Conservation (phyloP, 2,329 filamentous ascomycete genomes). For the Hypoxylon sp. region DNA sequence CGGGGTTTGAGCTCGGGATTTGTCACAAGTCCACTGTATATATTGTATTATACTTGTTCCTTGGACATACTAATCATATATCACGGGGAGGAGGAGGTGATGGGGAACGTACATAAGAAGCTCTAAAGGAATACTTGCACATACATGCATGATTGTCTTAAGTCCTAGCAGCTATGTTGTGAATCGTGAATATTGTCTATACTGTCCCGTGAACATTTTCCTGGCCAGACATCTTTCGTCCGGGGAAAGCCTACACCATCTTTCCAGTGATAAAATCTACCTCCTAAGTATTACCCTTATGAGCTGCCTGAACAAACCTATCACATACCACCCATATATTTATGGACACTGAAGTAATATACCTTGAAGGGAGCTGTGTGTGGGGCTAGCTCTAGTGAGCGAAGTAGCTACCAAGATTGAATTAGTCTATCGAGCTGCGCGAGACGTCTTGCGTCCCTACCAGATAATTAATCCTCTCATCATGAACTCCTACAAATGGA, state of each 20-base stretch:
- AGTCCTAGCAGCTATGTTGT: neutral
- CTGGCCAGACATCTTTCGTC: neutral
- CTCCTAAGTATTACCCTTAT: too few species aligned
- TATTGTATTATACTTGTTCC: neutral
- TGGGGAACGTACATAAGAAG: neutral
- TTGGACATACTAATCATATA: neutral
- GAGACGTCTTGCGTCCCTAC: too few species aligned
- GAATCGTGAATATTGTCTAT: neutral
- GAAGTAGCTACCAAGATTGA: too few species aligned
- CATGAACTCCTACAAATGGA: too few species aligned
- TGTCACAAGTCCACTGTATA: slow-evolving; percentile 8
- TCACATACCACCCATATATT: too few species aligned
- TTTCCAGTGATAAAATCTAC: too few species aligned
- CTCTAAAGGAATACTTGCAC: slow-evolving; percentile 1
- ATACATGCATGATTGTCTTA: neutral
- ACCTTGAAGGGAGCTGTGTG: too few species aligned
- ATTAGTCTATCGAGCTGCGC: too few species aligned
- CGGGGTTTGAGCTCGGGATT: slow-evolving; percentile 22
- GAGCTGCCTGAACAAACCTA: too few species aligned
- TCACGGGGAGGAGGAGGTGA: neutral
- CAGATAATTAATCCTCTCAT: too few species aligned
- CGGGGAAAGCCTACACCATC: neutral
- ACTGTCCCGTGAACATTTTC: neutral
- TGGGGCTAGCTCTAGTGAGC: too few species aligned
- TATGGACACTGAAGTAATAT: too few species aligned